Evolutionary conservation across 305 asterid genomes (phyloP), one percentile per base, ranked within the genome.

Genomic region (Plantago coronopus): DNA sequence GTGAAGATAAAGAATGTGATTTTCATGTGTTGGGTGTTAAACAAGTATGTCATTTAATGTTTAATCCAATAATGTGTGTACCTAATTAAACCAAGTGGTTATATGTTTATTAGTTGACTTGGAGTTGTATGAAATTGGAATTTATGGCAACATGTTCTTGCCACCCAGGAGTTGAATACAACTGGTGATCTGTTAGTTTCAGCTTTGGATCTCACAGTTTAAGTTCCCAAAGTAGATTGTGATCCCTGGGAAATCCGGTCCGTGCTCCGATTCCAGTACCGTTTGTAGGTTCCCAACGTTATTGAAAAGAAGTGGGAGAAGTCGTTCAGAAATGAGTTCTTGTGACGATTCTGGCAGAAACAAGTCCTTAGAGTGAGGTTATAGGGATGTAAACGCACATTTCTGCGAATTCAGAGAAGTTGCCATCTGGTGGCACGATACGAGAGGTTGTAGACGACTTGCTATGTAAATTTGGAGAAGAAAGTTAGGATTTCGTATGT

Each of bases 81-180:
- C 15, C 43, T 27, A 49, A 49, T 13, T 51, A 51, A 14, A 51
- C 31, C 57, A 51, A 51, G 38, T 51, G 6, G 57, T 31, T 31
- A 6, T 22, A 37, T 51, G 6, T 37, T 31, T 31, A 6, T 22
- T 51, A 19, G 57, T 51, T 51, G 57, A 51, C 57, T 23, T 48
- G 16, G 11, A 23, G 17, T 15, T 51, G 38, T 51, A n/a, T 22
- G 17, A 12, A 31, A 12, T 10, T 50, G 18, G 18, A 50, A 16
- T 49, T 20, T 8, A n/a, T 1, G 53, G 22, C 53, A 19, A 20
- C 54, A 48, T 48, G 54, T 19, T 48, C 43, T 10, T 38, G 43
- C 15, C 43, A 38, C 43, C 43, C 43, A 38, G 12, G 3, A 38
- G 2, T 38, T 11, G 43, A 38, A 38, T 11, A 38, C 12, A 11